Percentiles rank a stretch among this genome's conserved stretches.
These are phyloP conservation scores for Hypoxylon sp. DNA, from an alignment of 2,329 filamentous ascomycete genomes.

Conservation along the genomic window DNA sequence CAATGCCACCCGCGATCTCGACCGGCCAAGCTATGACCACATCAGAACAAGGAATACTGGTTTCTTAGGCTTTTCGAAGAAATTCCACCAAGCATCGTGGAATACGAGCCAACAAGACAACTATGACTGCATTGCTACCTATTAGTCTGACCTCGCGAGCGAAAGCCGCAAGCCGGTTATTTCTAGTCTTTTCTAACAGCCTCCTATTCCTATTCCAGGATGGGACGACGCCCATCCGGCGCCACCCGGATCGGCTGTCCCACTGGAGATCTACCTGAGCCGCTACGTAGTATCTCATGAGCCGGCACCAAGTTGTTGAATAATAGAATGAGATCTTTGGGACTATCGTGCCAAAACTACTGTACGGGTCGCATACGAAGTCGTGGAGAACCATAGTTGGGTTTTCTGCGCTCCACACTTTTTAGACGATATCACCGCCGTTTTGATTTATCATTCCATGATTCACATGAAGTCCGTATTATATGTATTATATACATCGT, in stretches of 20 bases:
- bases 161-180: constrained; percentile 17
- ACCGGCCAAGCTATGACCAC: constrained; percentile 6
- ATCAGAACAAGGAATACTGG: not conserved
- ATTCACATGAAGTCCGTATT: constrained; percentile 25
- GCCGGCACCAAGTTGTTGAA: constrained; percentile 13
- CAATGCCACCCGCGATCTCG: constrained; percentile 20
- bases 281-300: constrained; percentile 32
- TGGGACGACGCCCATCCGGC: constrained; percentile 29
- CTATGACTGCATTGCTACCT: constrained; percentile 11
- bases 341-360: constrained; percentile 13
- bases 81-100: constrained; percentile 13
- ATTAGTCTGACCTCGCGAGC: constrained; percentile 6
- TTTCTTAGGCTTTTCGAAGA: constrained; percentile 14
- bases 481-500: constrained; percentile 29
- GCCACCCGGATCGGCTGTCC: constrained; percentile 34
- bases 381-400: constrained; percentile 1
- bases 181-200: constrained; percentile 22
- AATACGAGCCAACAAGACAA: constrained; percentile 16
- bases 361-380: constrained; percentile 22
- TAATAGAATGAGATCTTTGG: constrained; percentile 29
- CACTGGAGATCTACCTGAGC: constrained; percentile 25
- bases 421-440: constrained; percentile 22
- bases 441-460: constrained; percentile 16
- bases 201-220: constrained; percentile 25
- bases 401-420: constrained; percentile 2